Evolutionary conservation across 805 yeast species (phyloP), one percentile per base, ranked within the genome.

Genomic region (Zygosaccharomyces bailii): DNA sequence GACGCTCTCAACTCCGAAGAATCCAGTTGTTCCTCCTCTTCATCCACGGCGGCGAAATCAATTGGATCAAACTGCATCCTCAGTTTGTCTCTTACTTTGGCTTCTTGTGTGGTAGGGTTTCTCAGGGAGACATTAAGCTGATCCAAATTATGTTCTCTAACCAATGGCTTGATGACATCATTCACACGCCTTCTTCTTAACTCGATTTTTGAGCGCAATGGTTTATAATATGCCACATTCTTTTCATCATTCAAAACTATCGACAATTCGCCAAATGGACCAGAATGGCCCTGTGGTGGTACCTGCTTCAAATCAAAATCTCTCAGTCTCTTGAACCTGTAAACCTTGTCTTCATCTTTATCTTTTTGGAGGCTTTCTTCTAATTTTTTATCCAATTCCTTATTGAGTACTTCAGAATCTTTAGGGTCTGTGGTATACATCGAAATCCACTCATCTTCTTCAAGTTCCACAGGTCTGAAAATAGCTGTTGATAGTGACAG

Each of bases 171-270:
- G 11, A 65, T 50, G 16, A 63, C 57, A 33, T 65, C 68, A 44
- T 63, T 82, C 10, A 88, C 79, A 65, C 96, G 80, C 62, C 95
- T 81, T 61, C 91, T 84, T 69, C 86, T 88, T 60, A 93, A 78
- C 53, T 84, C 93, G 34, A 87, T 74, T 54, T 83, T 80, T 27
- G 90, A 88, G 10, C 76, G 70, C 13, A 91, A 69, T 6, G 97
- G 96, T 47, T 84, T 79, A 61, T 84, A 93, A 55, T 75, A 77
- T 2, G 88, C 95, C 6, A 78, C 72, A 37, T 75, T 76, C 41
- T 71, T 74, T 36, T 73, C 78, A 20, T 67, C 60, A 45, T 72
- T 71, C 53, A 86, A 78, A 34, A 80, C 76, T 37, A 90, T 68
- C 1, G 84, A 80, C 50, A 90, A 63, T 65, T 90, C 96, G 37